Base-by-base conservation (phyloP, 805 yeast genomes). In the Candida adriatica region DNA sequence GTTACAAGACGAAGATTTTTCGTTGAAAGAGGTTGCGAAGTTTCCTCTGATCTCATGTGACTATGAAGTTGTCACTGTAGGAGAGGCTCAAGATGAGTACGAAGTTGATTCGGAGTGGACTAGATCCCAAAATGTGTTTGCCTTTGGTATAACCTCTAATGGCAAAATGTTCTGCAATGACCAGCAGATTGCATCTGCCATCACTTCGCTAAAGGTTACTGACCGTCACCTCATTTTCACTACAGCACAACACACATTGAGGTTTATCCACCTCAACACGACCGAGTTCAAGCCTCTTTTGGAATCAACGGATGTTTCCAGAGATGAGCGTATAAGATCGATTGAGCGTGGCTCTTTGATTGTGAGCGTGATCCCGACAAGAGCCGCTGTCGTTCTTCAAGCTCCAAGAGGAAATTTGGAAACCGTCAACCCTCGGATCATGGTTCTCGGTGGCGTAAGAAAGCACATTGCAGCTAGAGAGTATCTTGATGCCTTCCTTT, bases 341-440 rank as follows among this genome's bases (percentile, higher is more conserved):
- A 79, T 92, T 33, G 99, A 92, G 58, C 70, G 96, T 43, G 97
- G 98, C 1, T 86, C 96, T 0, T 46, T 82, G n/a, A 58, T 92
- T 29, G 85, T 90, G 0, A 66, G 87, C 24, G 74, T 75, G 2
- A 79, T 87, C 48, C 96, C 96, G 1, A 74, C 90, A 0, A 80
- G 74, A 34, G 77, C 87, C 35, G 70, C 88, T 1, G 87, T 94
- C 13, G 76, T 85, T 4, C 64, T 92, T 32, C 96, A 92, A 56
- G 96, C 96, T 5, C 94, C 94, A 37, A 73, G 99, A 54, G 99
- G 99, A 39, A 92, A 92, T 49, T 62, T 92, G 44, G 99, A 92
- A 56, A 87, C 97, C 0, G 82, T 92, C 13, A 79, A 75, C 49
- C 98, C 99, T 10, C 70, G 98, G 55, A 82, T 92, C 27, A 77